Base-by-base conservation (phyloP, 805 yeast genomes). In the Candida railenensis region DNA sequence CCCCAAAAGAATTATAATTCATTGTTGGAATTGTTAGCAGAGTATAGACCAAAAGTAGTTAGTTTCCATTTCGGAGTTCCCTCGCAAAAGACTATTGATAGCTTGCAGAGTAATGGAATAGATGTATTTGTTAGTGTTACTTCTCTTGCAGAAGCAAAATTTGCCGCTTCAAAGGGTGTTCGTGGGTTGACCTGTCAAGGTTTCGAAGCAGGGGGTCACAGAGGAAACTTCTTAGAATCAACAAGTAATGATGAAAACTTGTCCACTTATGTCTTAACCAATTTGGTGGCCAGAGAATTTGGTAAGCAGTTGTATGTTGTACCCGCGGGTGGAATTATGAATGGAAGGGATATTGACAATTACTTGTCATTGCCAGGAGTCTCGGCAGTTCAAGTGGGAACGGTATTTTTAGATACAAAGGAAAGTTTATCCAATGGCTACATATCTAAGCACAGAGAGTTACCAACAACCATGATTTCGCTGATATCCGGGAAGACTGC, bases 201-300 rank as follows among this genome's bases (percentile, higher is more conserved):
- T 0, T 67, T 66, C 57, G 86, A 81, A 52, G 87, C 87, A 3
- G 87, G 87, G 20, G 87, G 87, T 0, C 87, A 82, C 55, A 62
- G 87, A 15, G 85, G 85, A 2, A 74, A 68, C 50, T 76, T 72
- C 43, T 44, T 70, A 16, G 52, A 36, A 7, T 50, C 53, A 3
- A 57, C 61, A 20, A 45, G 34, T 8, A 40, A 48, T 8, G 78
- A 73, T 48, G 62, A 61, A 25, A 61, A 66, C 22, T 58, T 74
- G 40, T 57, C 69, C 7, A 75, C 82, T 0, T 52, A 42, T 34
- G 52, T 61, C 4, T 54, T 67, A 40, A 65, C 66, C 43, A 42
- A 46, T 4, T 58, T 55, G 45, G 59, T 63, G 7, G 50, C 49
- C 34, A 30, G 34, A 3, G 43, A 20, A 11, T 25, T 43, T 12